Percentiles rank a stretch among this genome's conserved stretches.
Evolutionary conservation across 257 asterid species (phyloP).

Genomic region (Ehretia macrophylla): DNA sequence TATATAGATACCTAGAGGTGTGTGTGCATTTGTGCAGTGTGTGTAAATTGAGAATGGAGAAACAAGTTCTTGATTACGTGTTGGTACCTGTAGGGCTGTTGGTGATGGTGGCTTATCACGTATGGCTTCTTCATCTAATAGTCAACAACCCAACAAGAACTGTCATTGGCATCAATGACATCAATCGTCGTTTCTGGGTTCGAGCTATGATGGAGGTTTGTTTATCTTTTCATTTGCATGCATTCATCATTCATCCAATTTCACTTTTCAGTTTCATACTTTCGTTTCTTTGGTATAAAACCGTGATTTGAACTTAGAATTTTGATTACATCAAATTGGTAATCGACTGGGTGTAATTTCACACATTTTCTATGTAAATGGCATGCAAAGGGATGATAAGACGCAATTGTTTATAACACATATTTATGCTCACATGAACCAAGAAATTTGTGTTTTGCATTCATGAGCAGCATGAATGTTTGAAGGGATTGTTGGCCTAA

Average conservation of each 20-base stretch:
- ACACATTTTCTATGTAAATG: too few species aligned
- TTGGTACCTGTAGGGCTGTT: constrained; percentile 69
- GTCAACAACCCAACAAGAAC: constrained; percentile 60
- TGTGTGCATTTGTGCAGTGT: background rate
- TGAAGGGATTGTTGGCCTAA: too few species aligned
- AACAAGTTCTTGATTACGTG: constrained; percentile 50
- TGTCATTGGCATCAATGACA: constrained; percentile 80
- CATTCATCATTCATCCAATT: background rate
- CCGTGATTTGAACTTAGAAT: too few species aligned
- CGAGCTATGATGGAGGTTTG: constrained; percentile 88
- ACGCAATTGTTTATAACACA: too few species aligned
- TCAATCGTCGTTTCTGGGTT: constrained; percentile 91
- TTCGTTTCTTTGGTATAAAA: too few species aligned
- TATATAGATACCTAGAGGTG: background rate
- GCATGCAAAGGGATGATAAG: too few species aligned
- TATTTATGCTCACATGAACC: too few species aligned
- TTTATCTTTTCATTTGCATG: background rate
- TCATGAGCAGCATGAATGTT: too few species aligned
- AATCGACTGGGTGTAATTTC: too few species aligned
- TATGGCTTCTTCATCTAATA: constrained; percentile 72
- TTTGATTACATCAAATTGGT: too few species aligned
- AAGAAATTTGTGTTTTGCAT: too few species aligned
- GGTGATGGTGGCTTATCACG: constrained; percentile 58
- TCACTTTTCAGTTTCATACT: background rate
- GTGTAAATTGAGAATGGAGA: constrained; percentile 38